A percentile compares a stretch with the other conserved stretches of the same genome.
Conservation (phyloP, 768 basidiomycete species). For the Lentinula raphanica region DNA sequence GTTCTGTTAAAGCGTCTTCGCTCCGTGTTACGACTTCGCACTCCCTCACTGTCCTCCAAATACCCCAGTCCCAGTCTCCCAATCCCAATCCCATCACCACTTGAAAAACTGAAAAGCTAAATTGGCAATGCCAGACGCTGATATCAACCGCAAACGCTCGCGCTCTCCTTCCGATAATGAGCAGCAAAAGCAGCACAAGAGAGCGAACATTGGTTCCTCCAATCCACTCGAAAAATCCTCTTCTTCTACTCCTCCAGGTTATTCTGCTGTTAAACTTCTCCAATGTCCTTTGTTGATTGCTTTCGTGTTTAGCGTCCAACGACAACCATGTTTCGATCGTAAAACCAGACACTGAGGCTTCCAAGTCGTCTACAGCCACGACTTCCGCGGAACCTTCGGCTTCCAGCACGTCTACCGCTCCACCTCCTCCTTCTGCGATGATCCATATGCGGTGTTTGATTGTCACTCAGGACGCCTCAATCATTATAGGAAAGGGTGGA, state of each 20-base stretch:
- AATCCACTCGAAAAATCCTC: conserved; percentile 61
- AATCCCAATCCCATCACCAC: conserved; percentile 5
- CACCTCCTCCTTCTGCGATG: conserved; percentile 64
- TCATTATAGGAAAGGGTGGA: conserved; percentile 96
- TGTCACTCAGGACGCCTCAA: conserved; percentile 98
- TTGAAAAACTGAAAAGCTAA: conserved; percentile 27
- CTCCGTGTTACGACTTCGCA: conserved; percentile 1
- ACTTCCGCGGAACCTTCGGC: conserved; percentile 33
- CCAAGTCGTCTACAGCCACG: conserved; percentile 8
- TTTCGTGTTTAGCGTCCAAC: conserved; percentile 40
- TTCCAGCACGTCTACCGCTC: conserved; percentile 22
- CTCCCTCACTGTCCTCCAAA: conserved; percentile 1
- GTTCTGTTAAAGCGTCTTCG: neutral
- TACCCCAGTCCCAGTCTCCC: neutral
- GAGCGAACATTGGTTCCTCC: conserved; percentile 74
- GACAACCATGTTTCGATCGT: conserved; percentile 25
- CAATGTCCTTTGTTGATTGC: conserved; percentile 56
- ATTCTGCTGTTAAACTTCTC: conserved; percentile 26
- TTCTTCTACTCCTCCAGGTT: conserved; percentile 42
- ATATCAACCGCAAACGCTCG: conserved; percentile 79
- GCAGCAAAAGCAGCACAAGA: conserved; percentile 75
- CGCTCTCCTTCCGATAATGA: conserved; percentile 82
- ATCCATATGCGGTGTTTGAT: conserved; percentile 99
- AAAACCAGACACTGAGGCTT: neutral
- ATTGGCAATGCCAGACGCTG: conserved; percentile 83